A percentile compares a stretch with the other conserved stretches of the same genome.
Conservation (phyloP, 129 eudicot species). For the Sambucus nigra region DNA sequence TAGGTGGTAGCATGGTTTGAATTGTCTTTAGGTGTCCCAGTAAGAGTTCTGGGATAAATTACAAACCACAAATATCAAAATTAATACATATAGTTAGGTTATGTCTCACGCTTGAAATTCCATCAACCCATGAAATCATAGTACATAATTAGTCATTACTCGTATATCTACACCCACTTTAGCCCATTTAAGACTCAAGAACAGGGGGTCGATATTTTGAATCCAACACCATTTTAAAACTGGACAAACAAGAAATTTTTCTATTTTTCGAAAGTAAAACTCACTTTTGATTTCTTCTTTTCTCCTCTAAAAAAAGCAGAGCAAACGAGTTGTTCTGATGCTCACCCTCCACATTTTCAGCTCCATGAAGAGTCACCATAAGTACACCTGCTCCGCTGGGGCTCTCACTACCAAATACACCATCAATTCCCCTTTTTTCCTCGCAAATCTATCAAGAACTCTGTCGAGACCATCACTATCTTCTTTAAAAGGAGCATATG, state of each 20-base stretch:
- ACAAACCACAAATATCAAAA: too few relatives aligned
- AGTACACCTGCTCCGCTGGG: conserved; percentile 68
- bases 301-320: conserved; percentile 58
- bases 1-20: too few relatives aligned
- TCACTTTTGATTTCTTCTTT: conserved; percentile 69
- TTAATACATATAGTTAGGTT: too few relatives aligned
- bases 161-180: too few relatives aligned
- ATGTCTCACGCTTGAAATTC: too few relatives aligned
- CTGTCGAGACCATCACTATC: conserved; percentile 40
- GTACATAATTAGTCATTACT: too few relatives aligned
- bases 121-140: too few relatives aligned
- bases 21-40: too few relatives aligned
- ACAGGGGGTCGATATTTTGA: too few relatives aligned
- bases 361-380: conserved; percentile 64
- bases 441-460: conserved; percentile 7
- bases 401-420: conserved; percentile 21
- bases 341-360: conserved; percentile 75
- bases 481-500: conserved; percentile 68
- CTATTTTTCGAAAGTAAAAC: not conserved
- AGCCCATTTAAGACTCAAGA: too few relatives aligned
- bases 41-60: too few relatives aligned
- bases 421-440: conserved; percentile 25
- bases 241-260: not conserved
- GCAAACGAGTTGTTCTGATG: conserved; percentile 73
- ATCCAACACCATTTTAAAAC: not conserved